Conservation (phyloP, 2,329 filamentous ascomycete genomes). For the Fragosphaeria purpurea region DNA sequence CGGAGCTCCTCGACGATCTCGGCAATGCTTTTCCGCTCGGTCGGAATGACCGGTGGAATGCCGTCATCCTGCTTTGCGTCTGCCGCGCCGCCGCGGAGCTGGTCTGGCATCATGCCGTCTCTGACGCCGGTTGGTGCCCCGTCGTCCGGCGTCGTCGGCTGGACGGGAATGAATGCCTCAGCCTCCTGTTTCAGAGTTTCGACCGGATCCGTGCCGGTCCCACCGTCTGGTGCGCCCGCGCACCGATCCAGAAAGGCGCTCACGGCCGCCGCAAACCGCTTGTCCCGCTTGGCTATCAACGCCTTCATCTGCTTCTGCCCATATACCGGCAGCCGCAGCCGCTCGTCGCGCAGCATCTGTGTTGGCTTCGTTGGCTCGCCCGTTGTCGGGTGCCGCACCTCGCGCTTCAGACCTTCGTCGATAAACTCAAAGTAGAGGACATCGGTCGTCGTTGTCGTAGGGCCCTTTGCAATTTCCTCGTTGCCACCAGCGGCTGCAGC, state of each 20-base stretch:
- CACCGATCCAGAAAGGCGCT: slow-evolving; percentile 70
- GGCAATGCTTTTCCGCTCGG: slow-evolving; percentile 66
- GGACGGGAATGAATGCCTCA: slow-evolving; percentile 52
- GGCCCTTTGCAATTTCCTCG: slow-evolving; percentile 6
- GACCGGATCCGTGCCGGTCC: slow-evolving; percentile 55
- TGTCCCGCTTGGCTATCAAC: slow-evolving; percentile 82
- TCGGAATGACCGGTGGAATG: slow-evolving; percentile 64
- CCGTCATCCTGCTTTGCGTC: slow-evolving; percentile 17
- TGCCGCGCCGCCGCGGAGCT: slow-evolving; percentile 3
- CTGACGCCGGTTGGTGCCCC: not conserved
- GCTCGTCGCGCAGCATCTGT: slow-evolving; percentile 62
- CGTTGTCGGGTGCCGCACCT: slow-evolving; percentile 62
- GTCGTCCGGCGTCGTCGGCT: slow-evolving; percentile 13
- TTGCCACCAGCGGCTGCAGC: slow-evolving; percentile 17
- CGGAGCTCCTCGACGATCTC: slow-evolving; percentile 83
- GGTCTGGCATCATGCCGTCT: not conserved
- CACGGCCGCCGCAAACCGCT: slow-evolving; percentile 69
- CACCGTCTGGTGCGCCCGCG: slow-evolving; percentile 14
- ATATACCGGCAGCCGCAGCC: slow-evolving; percentile 83
- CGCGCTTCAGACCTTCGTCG: slow-evolving; percentile 79
- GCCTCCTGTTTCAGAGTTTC: slow-evolving; percentile 49
- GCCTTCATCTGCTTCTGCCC: slow-evolving; percentile 86
- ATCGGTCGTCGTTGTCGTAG: slow-evolving; percentile 29
- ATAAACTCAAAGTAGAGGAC: slow-evolving; percentile 87
- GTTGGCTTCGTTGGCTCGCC: slow-evolving; percentile 60